These are phyloP conservation scores for Musa itinerans DNA, from an alignment of 176 grass and related monocot species.

Conservation along the genomic window DNA sequence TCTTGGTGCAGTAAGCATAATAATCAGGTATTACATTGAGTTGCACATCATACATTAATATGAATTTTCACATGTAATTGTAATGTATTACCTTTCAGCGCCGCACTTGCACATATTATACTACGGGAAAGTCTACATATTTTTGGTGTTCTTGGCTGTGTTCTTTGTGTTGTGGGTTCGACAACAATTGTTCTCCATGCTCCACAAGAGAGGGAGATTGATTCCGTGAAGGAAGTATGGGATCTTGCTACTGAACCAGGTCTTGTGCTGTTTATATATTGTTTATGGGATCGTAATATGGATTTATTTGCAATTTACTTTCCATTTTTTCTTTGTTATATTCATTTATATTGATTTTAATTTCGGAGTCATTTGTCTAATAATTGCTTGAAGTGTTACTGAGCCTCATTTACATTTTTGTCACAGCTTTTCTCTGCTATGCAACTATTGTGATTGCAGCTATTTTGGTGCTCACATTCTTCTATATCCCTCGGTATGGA, in stretches of 20 bases:
- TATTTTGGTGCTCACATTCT: constrained; percentile 77
- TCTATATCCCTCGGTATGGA: constrained; percentile 68
- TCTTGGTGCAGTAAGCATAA: constrained; percentile 95
- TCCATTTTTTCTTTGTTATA: background rate
- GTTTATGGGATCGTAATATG: background rate
- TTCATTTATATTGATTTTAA: background rate
- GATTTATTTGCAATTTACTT: background rate
- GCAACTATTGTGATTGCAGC: constrained; percentile 57
- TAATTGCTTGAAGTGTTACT: background rate
- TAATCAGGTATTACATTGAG: constrained; percentile 60
- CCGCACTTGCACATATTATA: constrained; percentile 80
- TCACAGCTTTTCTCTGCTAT: constrained; percentile 71
- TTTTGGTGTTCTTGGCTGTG: constrained; percentile 82
- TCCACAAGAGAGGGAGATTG: constrained; percentile 71
- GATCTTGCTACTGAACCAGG: constrained; percentile 92
- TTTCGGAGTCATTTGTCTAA: background rate
- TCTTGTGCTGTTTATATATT: constrained; percentile 18
- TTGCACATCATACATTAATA: constrained; percentile 4
- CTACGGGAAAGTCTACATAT: constrained; percentile 75
- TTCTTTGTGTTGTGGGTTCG: constrained; percentile 91
- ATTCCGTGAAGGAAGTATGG: constrained; percentile 93
- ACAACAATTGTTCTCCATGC: constrained; percentile 93
- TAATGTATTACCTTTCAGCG: constrained; percentile 28
- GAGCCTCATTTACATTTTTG: constrained; percentile 23
- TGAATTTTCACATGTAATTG: background rate